Conservation (phyloP, 176 grass and related monocot genomes). For the Themeda triandra region DNA sequence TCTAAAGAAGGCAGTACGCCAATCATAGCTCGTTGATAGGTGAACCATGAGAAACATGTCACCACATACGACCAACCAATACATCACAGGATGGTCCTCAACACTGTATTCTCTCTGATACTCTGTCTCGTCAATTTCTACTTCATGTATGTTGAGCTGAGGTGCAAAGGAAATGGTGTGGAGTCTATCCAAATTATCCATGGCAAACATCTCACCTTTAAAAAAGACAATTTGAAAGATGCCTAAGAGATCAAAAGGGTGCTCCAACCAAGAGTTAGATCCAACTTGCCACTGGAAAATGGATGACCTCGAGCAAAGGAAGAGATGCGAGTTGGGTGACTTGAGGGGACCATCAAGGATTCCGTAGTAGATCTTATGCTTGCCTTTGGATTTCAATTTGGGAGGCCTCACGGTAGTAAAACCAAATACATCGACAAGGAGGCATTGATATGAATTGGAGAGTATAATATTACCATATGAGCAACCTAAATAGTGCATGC, state of each 20-base stretch:
- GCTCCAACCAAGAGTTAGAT: slow-evolving; percentile 21
- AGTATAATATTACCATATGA: no score
- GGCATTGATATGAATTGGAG: no score
- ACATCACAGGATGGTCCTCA: not conserved
- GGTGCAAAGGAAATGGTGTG: slow-evolving; percentile 19
- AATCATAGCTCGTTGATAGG: no score
- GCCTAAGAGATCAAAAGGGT: not conserved
- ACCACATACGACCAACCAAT: not conserved
- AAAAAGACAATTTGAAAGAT: slow-evolving; percentile 40
- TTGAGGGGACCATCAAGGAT: slow-evolving; percentile 38
- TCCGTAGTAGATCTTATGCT: slow-evolving; percentile 7
- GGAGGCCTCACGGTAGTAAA: slow-evolving; percentile 32
- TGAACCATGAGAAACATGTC: not conserved
- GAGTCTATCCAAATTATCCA: slow-evolving; percentile 26
- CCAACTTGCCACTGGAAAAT: slow-evolving; percentile 49
- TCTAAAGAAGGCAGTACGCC: not conserved
- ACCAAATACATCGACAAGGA: no score
- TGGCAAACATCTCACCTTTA: slow-evolving; percentile 36
- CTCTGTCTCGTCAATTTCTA: slow-evolving; percentile 17
- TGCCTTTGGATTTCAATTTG: not conserved
- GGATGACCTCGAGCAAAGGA: slow-evolving; percentile 7
- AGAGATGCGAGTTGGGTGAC: slow-evolving; percentile 39
- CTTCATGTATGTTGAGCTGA: slow-evolving; percentile 7
- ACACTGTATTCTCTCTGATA: not conserved
- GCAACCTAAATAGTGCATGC: slow-evolving; percentile 37